Base-by-base conservation (phyloP, 2,329 filamentous ascomycete genomes). In the Monosporascus sp. region DNA sequence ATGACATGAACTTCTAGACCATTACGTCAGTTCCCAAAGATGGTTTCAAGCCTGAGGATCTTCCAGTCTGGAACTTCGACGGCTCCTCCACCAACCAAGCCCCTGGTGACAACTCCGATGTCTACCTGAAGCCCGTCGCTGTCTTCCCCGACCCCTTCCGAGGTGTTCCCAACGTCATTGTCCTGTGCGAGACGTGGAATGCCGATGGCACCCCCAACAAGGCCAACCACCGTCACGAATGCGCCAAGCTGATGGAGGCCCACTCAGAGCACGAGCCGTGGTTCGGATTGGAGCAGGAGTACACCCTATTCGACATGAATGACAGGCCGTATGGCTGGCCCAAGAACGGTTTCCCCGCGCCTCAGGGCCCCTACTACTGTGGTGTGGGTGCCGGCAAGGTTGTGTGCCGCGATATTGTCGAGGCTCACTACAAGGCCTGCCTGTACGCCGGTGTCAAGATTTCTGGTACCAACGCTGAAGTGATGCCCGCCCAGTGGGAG, bases 281-380 rank as follows among this genome's bases (percentile, higher is more conserved):
- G 94, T 99, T 97, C 75, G 94, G 94, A 75, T 85, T 99, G 18
- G 93, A 96, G 73, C 93, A 97, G 72, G 93, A 97, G 75, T 97
- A 97, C 83, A 97, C 90, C 56, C 86, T 95, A 46, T 87, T 97
- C 64, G 92, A 93, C 68, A 76, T 85, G 63, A 83, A 87, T 64
- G 89, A 91, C 73, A 88, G 90, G 76, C 94, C 94, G 52, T 97
- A 91, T 68, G 94, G 94, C 77, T 95, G 90, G 89, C 66, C 66
- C 70, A 83, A 83, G 75, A 85, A 87, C 68, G 90, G 90, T 68
- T 96, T 87, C 87, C 91, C 91, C 60, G 91, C 89, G 71, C 90
- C 92, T 63, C 91, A 96, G 77, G 91, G 91, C 60, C 90, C 90
- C 58, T 96, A 96, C 83, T 96, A 96, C 87, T 97, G 93, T 74